Evolutionary conservation across 352 stramenopile genomes (phyloP).

Genomic region (Pythium sukuiense): DNA sequence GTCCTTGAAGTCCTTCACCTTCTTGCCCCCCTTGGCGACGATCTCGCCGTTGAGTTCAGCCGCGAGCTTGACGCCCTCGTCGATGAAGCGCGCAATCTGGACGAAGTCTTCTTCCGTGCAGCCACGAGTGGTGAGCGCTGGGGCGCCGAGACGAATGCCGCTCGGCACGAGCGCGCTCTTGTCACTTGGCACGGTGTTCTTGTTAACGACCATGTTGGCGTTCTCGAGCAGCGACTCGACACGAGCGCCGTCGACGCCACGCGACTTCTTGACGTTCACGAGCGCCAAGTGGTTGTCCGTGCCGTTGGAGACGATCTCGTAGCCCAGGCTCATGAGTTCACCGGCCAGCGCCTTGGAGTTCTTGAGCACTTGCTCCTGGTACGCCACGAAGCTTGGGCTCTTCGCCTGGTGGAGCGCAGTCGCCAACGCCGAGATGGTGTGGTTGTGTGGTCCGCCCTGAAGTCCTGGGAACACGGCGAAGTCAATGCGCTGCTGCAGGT

Average conservation of each 20-base stretch:
- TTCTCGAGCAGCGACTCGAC: slow-evolving; percentile 97
- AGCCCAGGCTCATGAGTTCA: slow-evolving; percentile 91
- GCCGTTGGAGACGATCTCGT: slow-evolving; percentile 96
- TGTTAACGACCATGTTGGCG: slow-evolving; percentile 98
- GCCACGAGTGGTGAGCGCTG: slow-evolving; percentile 94
- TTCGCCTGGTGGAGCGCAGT: slow-evolving; percentile 97
- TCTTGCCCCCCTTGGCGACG: slow-evolving; percentile 59
- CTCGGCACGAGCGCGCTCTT: slow-evolving; percentile 96
- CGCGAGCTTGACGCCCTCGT: slow-evolving; percentile 94
- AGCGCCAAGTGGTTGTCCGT: slow-evolving; percentile 99
- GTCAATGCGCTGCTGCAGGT: slow-evolving; percentile 99
- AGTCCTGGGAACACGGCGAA: slow-evolving; percentile 99
- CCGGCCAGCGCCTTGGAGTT: slow-evolving; percentile 91
- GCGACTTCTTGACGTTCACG: slow-evolving; percentile 95
- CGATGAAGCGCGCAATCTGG: slow-evolving; percentile 94
- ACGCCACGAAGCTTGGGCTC: slow-evolving; percentile 95
- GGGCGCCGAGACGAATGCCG: slow-evolving; percentile 96
- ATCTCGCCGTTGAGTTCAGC: slow-evolving; percentile 64
- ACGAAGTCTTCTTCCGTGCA: slow-evolving; percentile 96
- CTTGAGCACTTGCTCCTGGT: slow-evolving; percentile 95
- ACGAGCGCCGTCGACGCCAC: slow-evolving; percentile 92
- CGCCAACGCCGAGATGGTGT: slow-evolving; percentile 98
- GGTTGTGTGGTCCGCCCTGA: slow-evolving; percentile 99
- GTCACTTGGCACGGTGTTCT: slow-evolving; percentile 98
- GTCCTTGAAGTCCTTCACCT: slow-evolving; percentile 39